phyloP scores from a whole-genome alignment of 1,284 basidiomycete species.

The Heimioporus retisporus region DNA sequence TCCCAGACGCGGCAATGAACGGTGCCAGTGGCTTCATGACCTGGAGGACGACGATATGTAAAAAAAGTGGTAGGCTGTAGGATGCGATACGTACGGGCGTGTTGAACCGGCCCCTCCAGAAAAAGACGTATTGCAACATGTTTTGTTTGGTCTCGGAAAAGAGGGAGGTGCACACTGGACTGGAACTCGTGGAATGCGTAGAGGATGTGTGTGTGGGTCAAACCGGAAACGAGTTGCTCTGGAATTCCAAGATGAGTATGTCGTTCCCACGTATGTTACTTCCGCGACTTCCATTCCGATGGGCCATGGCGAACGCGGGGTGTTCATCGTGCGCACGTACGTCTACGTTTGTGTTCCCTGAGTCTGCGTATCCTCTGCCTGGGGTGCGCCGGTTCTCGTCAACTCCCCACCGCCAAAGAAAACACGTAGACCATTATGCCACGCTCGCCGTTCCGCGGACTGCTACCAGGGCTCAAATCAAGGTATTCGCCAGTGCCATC shows the following conservation, averaged over 20 bases:
- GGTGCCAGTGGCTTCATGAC: conserved; percentile 80
- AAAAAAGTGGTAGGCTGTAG: neutral
- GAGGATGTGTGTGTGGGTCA: conserved; percentile 19
- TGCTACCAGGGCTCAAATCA: conserved; percentile 59
- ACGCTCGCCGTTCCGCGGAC: conserved; percentile 51
- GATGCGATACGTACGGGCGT: conserved; percentile 33
- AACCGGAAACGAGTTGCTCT: conserved; percentile 24
- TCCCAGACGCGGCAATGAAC: conserved; percentile 70
- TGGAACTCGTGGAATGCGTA: neutral
- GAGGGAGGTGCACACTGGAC: no score
- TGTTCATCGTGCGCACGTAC: conserved; percentile 6
- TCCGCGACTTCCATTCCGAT: neutral
- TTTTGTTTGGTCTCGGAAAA: conserved; percentile 1
- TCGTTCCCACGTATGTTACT: conserved; percentile 36
- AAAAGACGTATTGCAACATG: conserved; percentile 37
- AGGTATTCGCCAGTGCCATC: conserved; percentile 40
- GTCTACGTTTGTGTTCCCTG: neutral
- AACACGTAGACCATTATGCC: conserved; percentile 51
- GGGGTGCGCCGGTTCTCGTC: conserved; percentile 32
- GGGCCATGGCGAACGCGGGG: neutral
- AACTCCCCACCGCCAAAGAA: conserved; percentile 19
- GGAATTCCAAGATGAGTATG: conserved; percentile 14
- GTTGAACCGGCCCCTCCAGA: conserved; percentile 43
- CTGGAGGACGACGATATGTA: conserved; percentile 46
- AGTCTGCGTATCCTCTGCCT: neutral